Conservation (phyloP, 345 rosid genomes). For the Gossypium longicalyx region DNA sequence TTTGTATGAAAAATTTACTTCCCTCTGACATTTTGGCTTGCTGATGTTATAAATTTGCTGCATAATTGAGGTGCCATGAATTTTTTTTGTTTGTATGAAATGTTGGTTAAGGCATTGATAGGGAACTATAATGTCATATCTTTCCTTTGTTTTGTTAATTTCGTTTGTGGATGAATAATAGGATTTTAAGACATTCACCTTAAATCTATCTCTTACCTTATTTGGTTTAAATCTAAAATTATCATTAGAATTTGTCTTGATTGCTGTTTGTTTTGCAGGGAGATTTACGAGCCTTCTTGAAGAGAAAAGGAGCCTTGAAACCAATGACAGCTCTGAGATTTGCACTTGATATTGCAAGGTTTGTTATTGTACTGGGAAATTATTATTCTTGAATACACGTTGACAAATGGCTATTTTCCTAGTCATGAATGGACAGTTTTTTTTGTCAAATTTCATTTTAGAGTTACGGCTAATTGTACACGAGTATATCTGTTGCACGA, state of each 20-base stretch:
- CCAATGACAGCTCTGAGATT: conserved; percentile 57
- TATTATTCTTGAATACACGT: not conserved
- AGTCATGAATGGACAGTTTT: not conserved
- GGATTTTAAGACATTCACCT: not conserved
- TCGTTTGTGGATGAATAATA: not conserved
- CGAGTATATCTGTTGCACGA: not conserved
- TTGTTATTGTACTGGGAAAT: conserved; percentile 5
- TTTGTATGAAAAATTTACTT: not conserved
- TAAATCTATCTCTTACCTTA: not conserved
- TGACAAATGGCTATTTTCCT: conserved; percentile 8
- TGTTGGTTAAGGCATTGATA: not conserved
- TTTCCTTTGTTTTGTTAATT: conserved; percentile 1
- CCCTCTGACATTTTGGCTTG: not conserved
- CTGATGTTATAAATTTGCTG: not conserved
- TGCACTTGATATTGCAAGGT: conserved; percentile 98
- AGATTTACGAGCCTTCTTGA: conserved; percentile 60
- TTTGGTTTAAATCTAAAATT: not conserved
- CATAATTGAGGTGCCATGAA: not conserved
- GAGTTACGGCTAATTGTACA: not conserved
- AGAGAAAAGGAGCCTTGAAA: conserved; percentile 54
- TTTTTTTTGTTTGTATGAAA: not conserved
- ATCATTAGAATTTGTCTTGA: not conserved
- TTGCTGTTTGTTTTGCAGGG: conserved; percentile 45
- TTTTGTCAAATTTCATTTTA: not conserved
- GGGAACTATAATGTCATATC: not conserved